Base-by-base conservation (phyloP, 257 asterid species). In the Eustoma russellianum region DNA sequence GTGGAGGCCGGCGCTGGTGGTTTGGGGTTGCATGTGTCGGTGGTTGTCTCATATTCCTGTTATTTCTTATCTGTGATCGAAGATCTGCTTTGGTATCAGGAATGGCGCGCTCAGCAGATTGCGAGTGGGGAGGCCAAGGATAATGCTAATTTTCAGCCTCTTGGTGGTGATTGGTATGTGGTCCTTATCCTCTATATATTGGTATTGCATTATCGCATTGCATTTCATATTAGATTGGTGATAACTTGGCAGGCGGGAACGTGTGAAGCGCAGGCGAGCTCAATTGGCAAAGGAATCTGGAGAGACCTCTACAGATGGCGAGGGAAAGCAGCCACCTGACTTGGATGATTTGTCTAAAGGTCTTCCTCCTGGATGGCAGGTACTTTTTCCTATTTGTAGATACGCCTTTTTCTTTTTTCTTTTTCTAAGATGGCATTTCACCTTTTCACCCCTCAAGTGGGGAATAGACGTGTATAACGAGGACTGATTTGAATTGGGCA, bases 361-460 rank as follows among this genome's bases (percentile, higher is more conserved):
- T 74, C 95, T 92, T 67, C 99, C 97, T 55, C 72, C 77, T 46
- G 93, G 93, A 44, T 92, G 99, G 99, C 85, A 83, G 97, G 99
- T 92, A 70, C 41, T 40, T 41, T 59, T 13, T 12, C 7, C 41
- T 24, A 24, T 24, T 24, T 24, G 30, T 24, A 24, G 30, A 2
- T 54, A 52, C 34, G 50, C 16, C 30, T 24, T 24, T 24, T 24
- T 24, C 3, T 24, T 24, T 24, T 24, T 24, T 24, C 30, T 24
- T 24, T 24, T 24, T 4, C 30, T 24, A 24, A 24, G 2, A 24
- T 24, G 30, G 30, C 30, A 2, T 24, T 24, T 24, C 30, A 24
- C 30, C 30, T 24, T 24, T 24, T 24, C 30, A 24, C 30, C 30
- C 30, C 30, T 24, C 30, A 24, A 24, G 30, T 24, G 30, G 30